A percentile compares a stretch with the other conserved stretches of the same genome.
Evolutionary conservation across 2,329 filamentous ascomycete species (phyloP).

Genomic region (Scleromitrula shiraiana): DNA sequence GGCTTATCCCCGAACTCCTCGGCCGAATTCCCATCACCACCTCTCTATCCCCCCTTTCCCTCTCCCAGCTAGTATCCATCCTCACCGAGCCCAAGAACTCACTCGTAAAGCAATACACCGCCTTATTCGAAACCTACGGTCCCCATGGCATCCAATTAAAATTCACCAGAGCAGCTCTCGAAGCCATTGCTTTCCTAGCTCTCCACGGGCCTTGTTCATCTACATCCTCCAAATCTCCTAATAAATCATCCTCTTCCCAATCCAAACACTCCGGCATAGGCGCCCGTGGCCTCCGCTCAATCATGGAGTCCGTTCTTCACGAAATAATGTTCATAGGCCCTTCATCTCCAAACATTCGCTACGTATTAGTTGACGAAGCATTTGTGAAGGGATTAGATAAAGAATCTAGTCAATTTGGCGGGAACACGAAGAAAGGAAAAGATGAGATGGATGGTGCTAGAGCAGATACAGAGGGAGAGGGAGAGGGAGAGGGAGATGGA

Average conservation of each 20-base stretch:
- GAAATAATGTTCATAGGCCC: slow-evolving; percentile 79
- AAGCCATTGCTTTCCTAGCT: slow-evolving; percentile 60
- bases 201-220: slow-evolving; percentile 36
- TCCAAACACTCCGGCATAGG: slow-evolving; percentile 37
- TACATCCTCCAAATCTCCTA: background rate
- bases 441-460: too few species aligned
- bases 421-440: slow-evolving; percentile 47
- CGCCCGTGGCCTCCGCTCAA: slow-evolving; percentile 68
- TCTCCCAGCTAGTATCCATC: slow-evolving; percentile 67
- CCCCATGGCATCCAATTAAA: slow-evolving; percentile 64
- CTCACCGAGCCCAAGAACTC: slow-evolving; percentile 88
- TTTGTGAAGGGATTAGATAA: slow-evolving; percentile 14
- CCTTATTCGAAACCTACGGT: slow-evolving; percentile 69
- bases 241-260: background rate
- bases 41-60: slow-evolving; percentile 68
- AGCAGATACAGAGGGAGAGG: slow-evolving; percentile 29
- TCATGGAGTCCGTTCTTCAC: slow-evolving; percentile 69
- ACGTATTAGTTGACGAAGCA: slow-evolving; percentile 63
- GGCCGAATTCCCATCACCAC: slow-evolving; percentile 90
- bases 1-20: slow-evolving; percentile 90
- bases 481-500: too few species aligned
- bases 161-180: slow-evolving; percentile 76
- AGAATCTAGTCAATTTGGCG: background rate
- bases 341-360: slow-evolving; percentile 46
- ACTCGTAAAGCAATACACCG: slow-evolving; percentile 79